Evolutionary conservation across 352 stramenopile genomes (phyloP), one percentile per base, ranked within the genome.

Genomic region (Phytophthora agathidicida): DNA sequence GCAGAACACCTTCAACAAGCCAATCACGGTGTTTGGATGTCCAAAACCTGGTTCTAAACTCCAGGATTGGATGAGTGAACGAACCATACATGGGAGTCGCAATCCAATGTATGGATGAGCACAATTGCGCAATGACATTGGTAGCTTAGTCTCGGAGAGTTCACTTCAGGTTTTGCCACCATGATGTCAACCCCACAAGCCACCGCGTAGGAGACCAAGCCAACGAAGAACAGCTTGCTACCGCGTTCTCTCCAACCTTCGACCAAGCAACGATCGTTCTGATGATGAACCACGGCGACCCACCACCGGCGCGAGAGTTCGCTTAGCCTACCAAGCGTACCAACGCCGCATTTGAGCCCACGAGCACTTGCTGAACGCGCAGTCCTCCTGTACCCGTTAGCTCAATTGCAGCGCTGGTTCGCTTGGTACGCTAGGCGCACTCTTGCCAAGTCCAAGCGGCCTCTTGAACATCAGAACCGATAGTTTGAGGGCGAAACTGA

Each of bases 251-350:
- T 36, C 36, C 48, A 57, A 23, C 7, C 24, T 10, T 13, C n/a
- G 32, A 55, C 10, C 16, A 35, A 46, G 26, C 23, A n/a, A 10
- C 48, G 20, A 42, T 7, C 38, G 44, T 24, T 16, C 31, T 37
- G 31, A 60, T 27, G 39, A 37, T n/a, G 32, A 37, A 38, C n/a
- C 5, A n/a, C 36, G 4, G 14, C 50, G 37, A 43, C 28, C 28
- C 3, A 32, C 19, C 38, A 59, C 50, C 13, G 30, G 27, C 47
- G 57, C 46, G 48, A 60, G 42, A 69, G 52, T 27, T 60, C 41
- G 41, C 47, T n/a, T 23, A 20, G 46, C 51, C 33, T 68, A 72
- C 55, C 61, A 65, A 60, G 54, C 41, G 61, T 71, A 71, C 61
- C 61, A 71, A 66, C 52, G 56, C 61, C 49, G 61, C 36, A 58